Evolutionary conservation across 331 rosid species (phyloP).

Genomic region (Malus hybrid): DNA sequence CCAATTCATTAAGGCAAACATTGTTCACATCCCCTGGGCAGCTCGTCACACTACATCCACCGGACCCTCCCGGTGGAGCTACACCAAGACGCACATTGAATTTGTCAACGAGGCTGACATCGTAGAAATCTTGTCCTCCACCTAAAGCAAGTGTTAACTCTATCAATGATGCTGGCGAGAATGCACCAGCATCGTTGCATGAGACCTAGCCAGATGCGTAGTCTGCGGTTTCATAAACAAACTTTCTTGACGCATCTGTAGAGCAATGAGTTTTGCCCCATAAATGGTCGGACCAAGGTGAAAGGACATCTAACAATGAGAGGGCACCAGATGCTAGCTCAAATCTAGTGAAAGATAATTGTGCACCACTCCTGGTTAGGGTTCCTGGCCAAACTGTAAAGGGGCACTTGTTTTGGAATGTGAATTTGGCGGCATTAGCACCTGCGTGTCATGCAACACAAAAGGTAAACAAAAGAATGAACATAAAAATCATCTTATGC

Average conservation of each 20-base stretch:
- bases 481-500: neutral
- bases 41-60: neutral
- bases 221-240: constrained; percentile 11
- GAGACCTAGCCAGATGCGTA: constrained; percentile 6
- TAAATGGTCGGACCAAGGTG: constrained; percentile 17
- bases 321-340: constrained; percentile 6
- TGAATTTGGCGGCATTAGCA: constrained; percentile 9
- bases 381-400: constrained; percentile 21
- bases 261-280: constrained; percentile 18
- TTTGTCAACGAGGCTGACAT: constrained; percentile 17
- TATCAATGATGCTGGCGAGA: constrained; percentile 11
- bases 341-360: constrained; percentile 18
- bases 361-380: constrained; percentile 7
- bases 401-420: constrained; percentile 12
- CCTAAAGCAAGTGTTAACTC: neutral
- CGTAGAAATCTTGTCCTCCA: constrained; percentile 17
- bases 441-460: neutral
- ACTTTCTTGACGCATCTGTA: neutral
- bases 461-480: neutral
- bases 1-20: neutral
- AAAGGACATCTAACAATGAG: neutral
- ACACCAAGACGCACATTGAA: neutral
- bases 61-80: constrained; percentile 1
- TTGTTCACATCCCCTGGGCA: neutral
- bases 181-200: constrained; percentile 10